phyloP scores from a whole-genome alignment of 1,284 basidiomycete species.

The Lentinus polychrous region DNA sequence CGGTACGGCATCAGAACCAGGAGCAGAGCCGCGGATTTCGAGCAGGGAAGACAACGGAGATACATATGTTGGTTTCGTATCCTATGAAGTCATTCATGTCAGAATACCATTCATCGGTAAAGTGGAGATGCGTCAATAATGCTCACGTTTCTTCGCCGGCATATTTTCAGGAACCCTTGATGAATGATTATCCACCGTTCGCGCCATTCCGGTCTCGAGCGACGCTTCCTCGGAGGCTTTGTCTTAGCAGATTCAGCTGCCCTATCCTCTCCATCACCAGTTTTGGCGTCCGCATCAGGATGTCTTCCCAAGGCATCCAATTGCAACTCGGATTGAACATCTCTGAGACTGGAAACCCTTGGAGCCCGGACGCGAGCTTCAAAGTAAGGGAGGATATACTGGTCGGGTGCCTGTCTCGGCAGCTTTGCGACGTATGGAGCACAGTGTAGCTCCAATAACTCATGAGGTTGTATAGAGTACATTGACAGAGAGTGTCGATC shows the following conservation, averaged over 20 bases:
- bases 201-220: conserved; percentile 48
- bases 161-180: conserved; percentile 48
- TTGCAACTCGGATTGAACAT: conserved; percentile 9
- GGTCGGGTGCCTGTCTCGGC: conserved; percentile 32
- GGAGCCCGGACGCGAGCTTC: conserved; percentile 53
- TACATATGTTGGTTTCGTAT: conserved; percentile 34
- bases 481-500: conserved; percentile 51
- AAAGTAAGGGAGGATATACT: conserved; percentile 63
- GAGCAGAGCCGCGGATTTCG: conserved; percentile 39
- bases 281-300: conserved; percentile 11
- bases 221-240: conserved; percentile 21
- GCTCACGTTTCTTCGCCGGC: conserved; percentile 46
- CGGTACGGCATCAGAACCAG: too few species aligned
- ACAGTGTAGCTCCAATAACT: conserved; percentile 59
- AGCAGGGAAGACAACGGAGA: conserved; percentile 36
- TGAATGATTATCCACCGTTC: conserved; percentile 56
- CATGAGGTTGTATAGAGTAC: conserved; percentile 50
- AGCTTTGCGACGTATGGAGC: conserved; percentile 29
- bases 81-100: conserved; percentile 9
- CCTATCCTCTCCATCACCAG: conserved; percentile 10
- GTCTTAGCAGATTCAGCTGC: conserved; percentile 6
- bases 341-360: conserved; percentile 10
- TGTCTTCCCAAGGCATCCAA: conserved; percentile 4
- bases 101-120: conserved; percentile 7
- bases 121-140: neutral